Evolutionary conservation across 139 green algal species (phyloP), one percentile per base, ranked within the genome.

Genomic region (Chlorella ohadii): DNA sequence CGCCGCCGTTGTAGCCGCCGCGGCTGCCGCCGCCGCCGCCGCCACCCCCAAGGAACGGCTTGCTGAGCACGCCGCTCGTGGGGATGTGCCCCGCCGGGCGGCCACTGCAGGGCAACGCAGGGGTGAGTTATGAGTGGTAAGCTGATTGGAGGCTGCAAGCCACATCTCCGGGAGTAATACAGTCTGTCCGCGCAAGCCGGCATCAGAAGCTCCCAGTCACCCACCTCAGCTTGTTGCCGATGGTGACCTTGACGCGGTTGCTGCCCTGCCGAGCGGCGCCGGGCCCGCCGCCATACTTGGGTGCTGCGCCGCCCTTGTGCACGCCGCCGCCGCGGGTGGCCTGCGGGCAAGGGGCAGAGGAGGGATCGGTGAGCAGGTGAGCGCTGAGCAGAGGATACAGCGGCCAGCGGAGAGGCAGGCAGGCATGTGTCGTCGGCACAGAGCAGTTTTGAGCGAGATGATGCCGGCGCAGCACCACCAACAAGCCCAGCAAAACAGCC

Each of bases 171-270:
- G n/a, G n/a, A n/a, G n/a, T n/a, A n/a, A n/a, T n/a, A n/a, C n/a
- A n/a, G n/a, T n/a, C n/a, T n/a, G n/a, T n/a, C n/a, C n/a, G n/a
- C n/a, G n/a, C n/a, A n/a, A n/a, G n/a, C n/a, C n/a, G n/a, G n/a
- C n/a, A n/a, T n/a, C n/a, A n/a, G n/a, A n/a, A n/a, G n/a, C n/a
- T n/a, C n/a, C n/a, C n/a, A n/a, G n/a, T 1, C 63, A 57, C 76
- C 57, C 76, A 72, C 76, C 76, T 72, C 36, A 82, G 36, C 76
- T 82, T 82, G 76, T 82, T 82, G 36, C 76, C 78, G 22, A 83
- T 83, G 7, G 78, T 83, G 63, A 83, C 78, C 41, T 83, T 83
- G 23, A 83, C 78, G n/a, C 78, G 78, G 27, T 56, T 44, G 38
- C 25, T 7, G 59, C 55, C 51, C 34, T 80, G 74, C 47, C 72